A percentile compares a stretch with the other conserved stretches of the same genome.
Evolutionary conservation across 257 asterid species (phyloP).

Genomic region (Voacanga thouarsii): DNA sequence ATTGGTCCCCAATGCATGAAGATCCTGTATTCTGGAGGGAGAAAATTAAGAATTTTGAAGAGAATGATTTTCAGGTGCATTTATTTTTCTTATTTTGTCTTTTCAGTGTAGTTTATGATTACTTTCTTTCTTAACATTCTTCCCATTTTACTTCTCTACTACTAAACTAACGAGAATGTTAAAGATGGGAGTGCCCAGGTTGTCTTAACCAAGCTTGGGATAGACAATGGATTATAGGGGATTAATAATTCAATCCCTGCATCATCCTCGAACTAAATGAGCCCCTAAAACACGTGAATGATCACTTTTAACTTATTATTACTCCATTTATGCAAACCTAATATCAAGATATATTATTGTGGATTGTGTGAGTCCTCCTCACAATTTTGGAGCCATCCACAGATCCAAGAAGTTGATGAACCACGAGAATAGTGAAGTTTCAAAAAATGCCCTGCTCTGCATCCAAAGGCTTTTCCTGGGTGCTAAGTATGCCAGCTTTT

Average conservation of each 20-base stretch:
- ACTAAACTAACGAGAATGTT: neutral
- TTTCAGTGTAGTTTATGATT: neutral
- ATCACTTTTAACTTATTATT: no score
- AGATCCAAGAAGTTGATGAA: conserved; percentile 87
- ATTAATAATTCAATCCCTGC: no score
- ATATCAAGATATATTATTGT: conserved; percentile 14
- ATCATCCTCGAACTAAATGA: no score
- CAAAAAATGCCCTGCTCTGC: conserved; percentile 90
- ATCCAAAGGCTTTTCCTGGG: conserved; percentile 94
- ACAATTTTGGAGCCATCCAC: conserved; percentile 81
- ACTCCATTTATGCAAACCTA: neutral
- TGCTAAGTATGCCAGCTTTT: conserved; percentile 92
- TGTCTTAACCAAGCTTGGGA: neutral
- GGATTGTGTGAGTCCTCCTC: conserved; percentile 81
- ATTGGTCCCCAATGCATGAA: no score
- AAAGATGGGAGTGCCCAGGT: neutral
- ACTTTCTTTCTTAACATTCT: neutral
- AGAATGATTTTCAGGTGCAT: conserved; percentile 83
- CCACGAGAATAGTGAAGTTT: conserved; percentile 82
- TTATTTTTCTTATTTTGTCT: neutral
- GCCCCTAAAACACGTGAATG: no score
- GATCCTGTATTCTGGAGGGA: conserved; percentile 82
- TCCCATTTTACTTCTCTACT: neutral
- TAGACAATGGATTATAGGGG: no score
- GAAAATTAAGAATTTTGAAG: conserved; percentile 63